Conservation (phyloP, 306 rosid species). For the Astragalus glycyphyllos region DNA sequence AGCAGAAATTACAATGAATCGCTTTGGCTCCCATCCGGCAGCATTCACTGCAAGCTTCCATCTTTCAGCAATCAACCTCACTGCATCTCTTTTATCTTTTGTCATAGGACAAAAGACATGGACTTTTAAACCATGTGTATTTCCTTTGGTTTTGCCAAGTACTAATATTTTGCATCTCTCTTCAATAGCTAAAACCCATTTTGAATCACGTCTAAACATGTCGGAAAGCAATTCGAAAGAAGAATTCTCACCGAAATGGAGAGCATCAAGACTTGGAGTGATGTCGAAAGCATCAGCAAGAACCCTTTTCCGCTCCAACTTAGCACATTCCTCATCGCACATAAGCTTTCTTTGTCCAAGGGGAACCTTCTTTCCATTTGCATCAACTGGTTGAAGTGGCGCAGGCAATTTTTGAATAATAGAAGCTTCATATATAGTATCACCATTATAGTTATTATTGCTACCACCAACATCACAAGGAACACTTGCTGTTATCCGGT, state of each 20-base stretch:
- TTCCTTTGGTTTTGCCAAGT: conserved; percentile 80
- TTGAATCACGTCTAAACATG: conserved; percentile 75
- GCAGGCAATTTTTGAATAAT: conserved; percentile 73
- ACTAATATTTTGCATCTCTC: conserved; percentile 91
- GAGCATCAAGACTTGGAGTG: conserved; percentile 75
- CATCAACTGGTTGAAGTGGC: conserved; percentile 76
- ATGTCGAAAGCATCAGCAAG: conserved; percentile 96
- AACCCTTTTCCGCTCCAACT: conserved; percentile 82
- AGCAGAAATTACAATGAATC: conserved; percentile 74
- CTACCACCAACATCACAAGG: conserved; percentile 86
- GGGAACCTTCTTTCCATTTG: conserved; percentile 64
- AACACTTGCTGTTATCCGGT: conserved; percentile 72
- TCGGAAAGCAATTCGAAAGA: conserved; percentile 72
- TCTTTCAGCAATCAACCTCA: conserved; percentile 81
- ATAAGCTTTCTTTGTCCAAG: conserved; percentile 85
- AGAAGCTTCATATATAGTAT: conserved; percentile 71
- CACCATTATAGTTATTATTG: conserved; percentile 60
- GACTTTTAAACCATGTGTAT: conserved; percentile 64
- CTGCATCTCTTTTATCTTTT: conserved; percentile 88
- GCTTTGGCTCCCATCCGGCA: conserved; percentile 98
- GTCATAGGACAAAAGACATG: conserved; percentile 89
- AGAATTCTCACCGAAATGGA: conserved; percentile 78
- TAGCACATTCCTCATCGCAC: conserved; percentile 94
- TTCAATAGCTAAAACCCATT: conserved; percentile 90
- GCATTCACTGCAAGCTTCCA: conserved; percentile 82